Percentiles rank a stretch among this genome's conserved stretches.
These are phyloP conservation scores for Pholiota microspora DNA, from an alignment of 768 basidiomycete genomes.

Conservation along the genomic window DNA sequence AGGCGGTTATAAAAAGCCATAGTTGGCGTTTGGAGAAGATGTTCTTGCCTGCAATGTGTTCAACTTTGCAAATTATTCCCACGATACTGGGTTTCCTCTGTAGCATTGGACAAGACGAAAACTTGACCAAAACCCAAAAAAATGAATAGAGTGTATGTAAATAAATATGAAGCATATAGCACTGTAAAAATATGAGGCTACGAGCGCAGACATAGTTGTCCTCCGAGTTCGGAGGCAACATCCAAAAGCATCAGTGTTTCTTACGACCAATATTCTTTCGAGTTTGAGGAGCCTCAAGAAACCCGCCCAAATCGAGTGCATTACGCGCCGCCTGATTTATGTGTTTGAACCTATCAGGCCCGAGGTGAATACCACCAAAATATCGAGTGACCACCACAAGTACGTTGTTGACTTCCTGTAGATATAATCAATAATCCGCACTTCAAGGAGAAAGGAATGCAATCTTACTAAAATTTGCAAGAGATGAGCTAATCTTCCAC, in stretches of 20 bases:
- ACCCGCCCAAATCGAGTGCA: constrained; percentile 85
- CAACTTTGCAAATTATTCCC: too few species aligned
- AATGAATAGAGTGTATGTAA: too few species aligned
- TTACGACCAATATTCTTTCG: constrained; percentile 30
- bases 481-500: constrained; percentile 85
- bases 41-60: too few species aligned
- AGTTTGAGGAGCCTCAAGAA: constrained; percentile 53
- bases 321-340: constrained; percentile 96
- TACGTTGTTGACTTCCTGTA: constrained; percentile 77
- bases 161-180: too few species aligned
- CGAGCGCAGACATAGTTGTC: too few species aligned
- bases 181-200: too few species aligned
- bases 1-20: not conserved
- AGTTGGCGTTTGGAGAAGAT: not conserved
- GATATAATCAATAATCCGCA: constrained; percentile 1
- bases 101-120: too few species aligned
- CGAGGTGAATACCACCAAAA: constrained; percentile 90
- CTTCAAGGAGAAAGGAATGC: not conserved
- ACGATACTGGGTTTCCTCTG: too few species aligned
- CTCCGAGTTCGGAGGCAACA: too few species aligned
- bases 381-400: constrained; percentile 92
- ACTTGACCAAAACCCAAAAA: too few species aligned
- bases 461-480: constrained; percentile 76
- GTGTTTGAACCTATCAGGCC: constrained; percentile 86
- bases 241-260: constrained; percentile 14